Evolutionary conservation across 805 yeast species (phyloP), one percentile per base, ranked within the genome.

Genomic region (Hanseniaspora singularis): DNA sequence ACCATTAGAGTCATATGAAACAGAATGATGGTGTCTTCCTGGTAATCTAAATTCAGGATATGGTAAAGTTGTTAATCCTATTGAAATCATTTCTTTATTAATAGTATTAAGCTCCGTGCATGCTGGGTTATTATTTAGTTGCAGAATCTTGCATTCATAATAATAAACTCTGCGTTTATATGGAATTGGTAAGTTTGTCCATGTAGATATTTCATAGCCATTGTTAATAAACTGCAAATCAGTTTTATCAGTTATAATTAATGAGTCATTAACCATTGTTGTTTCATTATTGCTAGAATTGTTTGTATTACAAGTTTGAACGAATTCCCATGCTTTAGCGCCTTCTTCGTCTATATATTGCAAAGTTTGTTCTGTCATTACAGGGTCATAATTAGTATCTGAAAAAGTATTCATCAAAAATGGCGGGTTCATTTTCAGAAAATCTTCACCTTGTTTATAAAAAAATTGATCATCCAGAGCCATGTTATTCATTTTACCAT

Each of bases 41-140:
- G 98, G 97, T 33, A 92, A 67, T 54, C 96, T 70, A 64, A 92
- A 92, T 63, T 81, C 77, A 1, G 98, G 98, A 57, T 92, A 92
- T 6, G 98, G 98, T 52, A 77, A 75, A 0, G 94, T 76, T 0
- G 88, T 72, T 3, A 92, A 57, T 0, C 98, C 98, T 16, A 92
- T 68, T 0, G 95, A 76, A 1, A 89, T 66, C 0, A 64, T 49
- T 10, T 80, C 74, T 12, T 65, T 65, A 3, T 68, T 43, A 2
- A 28, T 18, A 24, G n/a, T 16, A 14, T 44, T 24, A 4, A 44
- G 18, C 11, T 44, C 48, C 1, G 39, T 30, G 23, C 38, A 53
- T 40, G 33, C 50, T 53, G 44, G 32, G 46, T 28, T 48, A 28
- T 33, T 39, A 8, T 79, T 77, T 20, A 79, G 57, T 33, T 81